Evolutionary conservation across 345 rosid genomes (phyloP).

Genomic region (Moringa oleifera): DNA sequence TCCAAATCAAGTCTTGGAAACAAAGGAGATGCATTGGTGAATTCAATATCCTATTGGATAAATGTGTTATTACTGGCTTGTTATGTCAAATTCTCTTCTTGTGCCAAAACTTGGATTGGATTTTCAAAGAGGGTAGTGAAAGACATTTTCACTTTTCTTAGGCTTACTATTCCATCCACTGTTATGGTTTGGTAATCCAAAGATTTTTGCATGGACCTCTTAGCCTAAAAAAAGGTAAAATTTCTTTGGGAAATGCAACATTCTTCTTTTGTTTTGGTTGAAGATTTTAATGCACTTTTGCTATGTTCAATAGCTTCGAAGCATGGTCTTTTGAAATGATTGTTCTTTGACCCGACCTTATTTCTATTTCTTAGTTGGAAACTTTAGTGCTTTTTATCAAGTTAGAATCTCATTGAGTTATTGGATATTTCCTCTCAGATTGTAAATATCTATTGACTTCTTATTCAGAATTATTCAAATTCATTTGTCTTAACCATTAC

Average conservation of each 20-base stretch:
- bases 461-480: background rate
- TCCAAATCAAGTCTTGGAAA: conserved; percentile 52
- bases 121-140: conserved; percentile 61
- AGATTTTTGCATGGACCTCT: background rate
- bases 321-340: conserved; percentile 88
- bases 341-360: conserved; percentile 82
- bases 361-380: conserved; percentile 62
- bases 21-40: conserved; percentile 78
- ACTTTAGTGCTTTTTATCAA: conserved; percentile 74
- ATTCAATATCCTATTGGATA: conserved; percentile 57
- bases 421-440: background rate
- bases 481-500: background rate
- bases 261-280: background rate
- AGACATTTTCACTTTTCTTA: conserved; percentile 36
- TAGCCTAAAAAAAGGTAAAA: no score
- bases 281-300: background rate
- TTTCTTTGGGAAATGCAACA: background rate
- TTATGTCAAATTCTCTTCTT: conserved; percentile 64
- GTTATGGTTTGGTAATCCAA: conserved; percentile 60
- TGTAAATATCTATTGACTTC: background rate
- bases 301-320: conserved; percentile 55
- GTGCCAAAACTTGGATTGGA: conserved; percentile 64
- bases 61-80: conserved; percentile 52
- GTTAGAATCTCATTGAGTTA: conserved; percentile 19
- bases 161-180: conserved; percentile 75